Conservation (phyloP, 2,329 filamentous ascomycete species). For the Colletotrichum liaoningense region DNA sequence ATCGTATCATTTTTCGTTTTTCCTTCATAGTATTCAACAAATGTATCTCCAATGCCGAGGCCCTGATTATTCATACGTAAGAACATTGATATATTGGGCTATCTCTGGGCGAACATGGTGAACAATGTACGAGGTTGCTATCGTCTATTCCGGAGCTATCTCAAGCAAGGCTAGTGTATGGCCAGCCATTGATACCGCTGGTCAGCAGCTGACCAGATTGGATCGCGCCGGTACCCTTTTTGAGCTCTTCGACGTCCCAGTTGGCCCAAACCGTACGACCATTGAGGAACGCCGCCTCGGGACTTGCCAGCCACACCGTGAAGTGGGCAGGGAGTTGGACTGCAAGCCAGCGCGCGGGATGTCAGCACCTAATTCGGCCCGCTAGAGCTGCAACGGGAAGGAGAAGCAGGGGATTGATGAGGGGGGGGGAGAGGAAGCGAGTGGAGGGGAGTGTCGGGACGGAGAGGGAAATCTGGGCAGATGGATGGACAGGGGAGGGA, state of each 20-base stretch:
- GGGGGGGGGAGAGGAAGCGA: background rate
- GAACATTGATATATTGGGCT: background rate
- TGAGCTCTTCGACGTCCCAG: slow-evolving; percentile 64
- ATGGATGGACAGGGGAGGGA: no score
- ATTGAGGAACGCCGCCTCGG: slow-evolving; percentile 59
- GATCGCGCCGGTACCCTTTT: slow-evolving; percentile 36
- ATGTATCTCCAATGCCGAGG: background rate
- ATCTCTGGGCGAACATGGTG: background rate
- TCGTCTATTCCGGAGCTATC: no score
- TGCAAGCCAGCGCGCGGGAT: slow-evolving; percentile 18
- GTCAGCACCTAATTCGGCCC: slow-evolving; percentile 16
- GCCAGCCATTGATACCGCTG: slow-evolving; percentile 27
- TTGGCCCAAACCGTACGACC: slow-evolving; percentile 59
- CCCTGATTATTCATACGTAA: background rate
- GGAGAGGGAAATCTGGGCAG: background rate
- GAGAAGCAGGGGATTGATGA: background rate
- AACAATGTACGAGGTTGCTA: background rate
- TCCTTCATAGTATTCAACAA: background rate
- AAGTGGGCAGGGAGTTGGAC: slow-evolving; percentile 54
- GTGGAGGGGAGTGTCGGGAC: no score
- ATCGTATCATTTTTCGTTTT: background rate
- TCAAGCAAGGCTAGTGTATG: slow-evolving; percentile 19
- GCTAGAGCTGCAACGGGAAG: slow-evolving; percentile 8
- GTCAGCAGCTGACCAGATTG: slow-evolving; percentile 22
- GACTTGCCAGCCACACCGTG: slow-evolving; percentile 54